Conservation (phyloP, 2,329 filamentous ascomycete species). For the Paramyrothecium sp. region DNA sequence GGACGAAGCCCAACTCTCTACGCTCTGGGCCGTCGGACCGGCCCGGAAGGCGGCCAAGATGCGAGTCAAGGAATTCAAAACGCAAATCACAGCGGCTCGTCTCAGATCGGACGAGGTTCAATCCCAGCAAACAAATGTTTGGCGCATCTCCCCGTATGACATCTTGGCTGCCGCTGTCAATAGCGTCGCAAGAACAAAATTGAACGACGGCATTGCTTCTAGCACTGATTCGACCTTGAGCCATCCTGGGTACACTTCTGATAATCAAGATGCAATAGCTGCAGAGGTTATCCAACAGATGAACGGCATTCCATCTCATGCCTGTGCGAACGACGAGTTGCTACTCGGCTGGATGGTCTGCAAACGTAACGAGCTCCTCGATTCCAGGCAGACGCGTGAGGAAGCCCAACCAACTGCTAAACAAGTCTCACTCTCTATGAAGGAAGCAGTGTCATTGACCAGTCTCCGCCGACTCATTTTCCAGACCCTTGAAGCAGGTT, state of each 20-base stretch:
- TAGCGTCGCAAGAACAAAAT: slow-evolving; percentile 10
- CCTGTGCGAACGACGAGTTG: slow-evolving; percentile 22
- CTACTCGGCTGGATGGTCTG: slow-evolving; percentile 35
- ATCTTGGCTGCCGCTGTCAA: slow-evolving; percentile 38
- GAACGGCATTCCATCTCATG: slow-evolving; percentile 29
- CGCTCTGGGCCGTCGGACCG: slow-evolving; percentile 24
- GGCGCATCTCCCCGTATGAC: slow-evolving; percentile 42
- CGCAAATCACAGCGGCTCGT: slow-evolving; percentile 22
- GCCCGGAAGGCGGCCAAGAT: slow-evolving; percentile 17
- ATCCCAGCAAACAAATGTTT: slow-evolving; percentile 23
- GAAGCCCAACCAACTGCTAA: slow-evolving; percentile 3
- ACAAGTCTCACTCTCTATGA: slow-evolving; percentile 17
- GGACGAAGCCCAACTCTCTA: slow-evolving; percentile 30
- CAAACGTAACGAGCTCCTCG: slow-evolving; percentile 16
- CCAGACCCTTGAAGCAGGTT: slow-evolving; percentile 20
- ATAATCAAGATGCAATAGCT: no score
- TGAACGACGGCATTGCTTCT: background rate
- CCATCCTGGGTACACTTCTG: no score
- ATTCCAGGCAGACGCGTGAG: slow-evolving; percentile 4
- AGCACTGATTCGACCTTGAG: no score
- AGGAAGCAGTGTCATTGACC: slow-evolving; percentile 19
- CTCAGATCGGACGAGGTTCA: slow-evolving; percentile 19
- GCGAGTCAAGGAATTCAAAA: slow-evolving; percentile 27
- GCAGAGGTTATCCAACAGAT: slow-evolving; percentile 10
- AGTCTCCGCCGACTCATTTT: slow-evolving; percentile 29